Evolutionary conservation across 2,329 filamentous ascomycete genomes (phyloP).

Genomic region (Xylariales sp.): DNA sequence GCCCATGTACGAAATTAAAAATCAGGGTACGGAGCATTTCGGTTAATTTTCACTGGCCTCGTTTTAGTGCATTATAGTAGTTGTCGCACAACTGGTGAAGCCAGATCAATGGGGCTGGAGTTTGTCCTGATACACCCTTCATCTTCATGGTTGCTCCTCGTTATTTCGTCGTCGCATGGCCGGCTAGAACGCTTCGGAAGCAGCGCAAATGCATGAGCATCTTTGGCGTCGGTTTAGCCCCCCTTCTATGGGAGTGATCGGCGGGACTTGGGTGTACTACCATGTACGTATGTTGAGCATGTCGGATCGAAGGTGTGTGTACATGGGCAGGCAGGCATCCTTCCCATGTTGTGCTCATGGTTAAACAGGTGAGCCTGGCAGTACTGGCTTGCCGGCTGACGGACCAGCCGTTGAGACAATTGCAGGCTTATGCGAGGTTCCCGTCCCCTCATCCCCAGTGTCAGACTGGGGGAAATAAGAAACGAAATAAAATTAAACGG

Average conservation of each 20-base stretch:
- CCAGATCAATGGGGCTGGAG: slow-evolving; percentile 10
- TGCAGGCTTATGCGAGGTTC: slow-evolving; percentile 6
- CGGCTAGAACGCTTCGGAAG: slow-evolving; percentile 8
- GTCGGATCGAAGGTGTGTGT: slow-evolving; percentile 5
- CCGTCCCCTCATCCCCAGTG: neutral
- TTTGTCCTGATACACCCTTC: slow-evolving; percentile 1
- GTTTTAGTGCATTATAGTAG: neutral
- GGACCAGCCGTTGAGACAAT: neutral
- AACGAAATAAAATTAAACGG: slow-evolving; percentile 22
- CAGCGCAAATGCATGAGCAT: slow-evolving; percentile 8
- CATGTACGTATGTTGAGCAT: neutral
- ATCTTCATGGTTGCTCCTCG: slow-evolving; percentile 5
- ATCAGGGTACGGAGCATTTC: slow-evolving; percentile 35
- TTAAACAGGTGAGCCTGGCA: slow-evolving; percentile 3
- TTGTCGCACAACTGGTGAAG: slow-evolving; percentile 17
- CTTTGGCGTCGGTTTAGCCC: slow-evolving; percentile 12
- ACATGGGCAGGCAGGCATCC: neutral
- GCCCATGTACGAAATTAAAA: slow-evolving; percentile 20
- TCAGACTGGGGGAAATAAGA: slow-evolving; percentile 10
- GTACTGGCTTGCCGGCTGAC: slow-evolving; percentile 1
- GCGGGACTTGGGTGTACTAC: slow-evolving; percentile 10
- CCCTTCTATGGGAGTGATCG: slow-evolving; percentile 21
- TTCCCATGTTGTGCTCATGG: no score
- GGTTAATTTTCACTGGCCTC: slow-evolving; percentile 28
- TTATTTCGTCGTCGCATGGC: slow-evolving; percentile 6